Base-by-base conservation (phyloP, 352 stramenopile species). In the Nannochloropsis limnetica region DNA sequence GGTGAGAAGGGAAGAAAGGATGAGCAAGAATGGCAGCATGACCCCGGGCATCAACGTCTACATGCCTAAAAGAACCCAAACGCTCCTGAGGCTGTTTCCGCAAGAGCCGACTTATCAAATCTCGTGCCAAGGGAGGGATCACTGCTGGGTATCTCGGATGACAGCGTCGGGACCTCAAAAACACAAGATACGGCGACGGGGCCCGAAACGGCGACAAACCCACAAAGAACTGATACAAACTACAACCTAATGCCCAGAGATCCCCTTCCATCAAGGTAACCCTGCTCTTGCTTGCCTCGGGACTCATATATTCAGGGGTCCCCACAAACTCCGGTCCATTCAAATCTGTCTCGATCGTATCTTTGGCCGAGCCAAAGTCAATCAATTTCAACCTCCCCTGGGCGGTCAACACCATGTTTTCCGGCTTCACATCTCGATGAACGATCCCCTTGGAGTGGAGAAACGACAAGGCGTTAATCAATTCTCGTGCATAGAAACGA, bases 351-450 rank as follows among this genome's bases (percentile, higher is more conserved):
- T 92, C 61, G 25, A 93, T 84, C 37, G 93, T 85, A 85, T 95
- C 91, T 83, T 95, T 95, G n/a, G 89, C 89, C 3, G 92, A 95
- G 45, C 92, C 92, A 85, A 95, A 95, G 87, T 96, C 92, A 83
- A 95, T 92, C 2, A 96, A 83, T 79, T 95, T 90, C 0, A 95
- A 82, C 81, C 93, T 88, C 14, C 89, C 89, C 68, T 87, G 83
- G 11, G 74, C 79, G 54, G 86, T 84, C 82, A 97, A 89, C 54
- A 98, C 90, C 86, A 98, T 94, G 86, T 98, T 99, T 84, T 99
- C 95, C 0, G 95, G 93, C 84, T 98, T 61, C 2, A 85, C 32
- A 85, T 93, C 90, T 8, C 95, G 90, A 86, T 98, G 95, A 3
- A 98, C 90, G 44, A 98, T 91, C 4, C 92, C 88, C 45, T 95